These are phyloP conservation scores for Anthracocystis walkeri DNA, from an alignment of 1,284 basidiomycete species.

Conservation along the genomic window DNA sequence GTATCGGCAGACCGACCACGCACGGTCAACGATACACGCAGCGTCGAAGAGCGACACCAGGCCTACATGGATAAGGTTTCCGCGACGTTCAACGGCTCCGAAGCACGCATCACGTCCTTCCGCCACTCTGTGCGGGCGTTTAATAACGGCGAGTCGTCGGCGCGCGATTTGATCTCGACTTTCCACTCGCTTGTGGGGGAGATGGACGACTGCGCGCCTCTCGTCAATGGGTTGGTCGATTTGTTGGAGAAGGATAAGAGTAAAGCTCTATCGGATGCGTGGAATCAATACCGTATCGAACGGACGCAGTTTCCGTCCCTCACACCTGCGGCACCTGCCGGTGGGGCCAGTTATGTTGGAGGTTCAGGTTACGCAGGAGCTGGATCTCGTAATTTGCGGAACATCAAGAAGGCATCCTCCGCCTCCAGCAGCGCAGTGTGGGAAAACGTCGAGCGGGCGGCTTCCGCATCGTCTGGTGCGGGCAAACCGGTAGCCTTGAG, in stretches of 20 bases:
- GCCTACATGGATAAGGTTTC: slow-evolving; percentile 79
- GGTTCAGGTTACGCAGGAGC: slow-evolving; percentile 27
- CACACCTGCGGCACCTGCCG: neutral
- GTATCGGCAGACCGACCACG: slow-evolving; percentile 22
- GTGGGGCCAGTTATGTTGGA: neutral
- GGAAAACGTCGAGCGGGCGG: slow-evolving; percentile 88
- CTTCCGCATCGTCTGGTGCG: slow-evolving; percentile 66
- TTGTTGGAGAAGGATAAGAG: slow-evolving; percentile 79
- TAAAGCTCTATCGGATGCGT: slow-evolving; percentile 78
- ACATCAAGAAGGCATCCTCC: slow-evolving; percentile 78
- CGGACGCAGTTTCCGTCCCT: slow-evolving; percentile 72
- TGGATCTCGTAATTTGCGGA: slow-evolving; percentile 76
- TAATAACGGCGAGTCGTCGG: slow-evolving; percentile 80
- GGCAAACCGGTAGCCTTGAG: slow-evolving; percentile 31
- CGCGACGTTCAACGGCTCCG: slow-evolving; percentile 76
- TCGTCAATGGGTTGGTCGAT: slow-evolving; percentile 78
- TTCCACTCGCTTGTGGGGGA: slow-evolving; percentile 84
- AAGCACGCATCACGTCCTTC: slow-evolving; percentile 80
- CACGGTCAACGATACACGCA: slow-evolving; percentile 75
- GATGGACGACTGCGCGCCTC: slow-evolving; percentile 70
- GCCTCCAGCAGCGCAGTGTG: slow-evolving; percentile 78
- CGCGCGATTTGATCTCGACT: slow-evolving; percentile 86
- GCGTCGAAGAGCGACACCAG: slow-evolving; percentile 73
- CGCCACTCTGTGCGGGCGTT: slow-evolving; percentile 84
- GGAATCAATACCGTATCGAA: slow-evolving; percentile 87